Evolutionary conservation across 768 basidiomycete genomes (phyloP), one percentile per base, ranked within the genome.

Genomic region (Galerina marginata): DNA sequence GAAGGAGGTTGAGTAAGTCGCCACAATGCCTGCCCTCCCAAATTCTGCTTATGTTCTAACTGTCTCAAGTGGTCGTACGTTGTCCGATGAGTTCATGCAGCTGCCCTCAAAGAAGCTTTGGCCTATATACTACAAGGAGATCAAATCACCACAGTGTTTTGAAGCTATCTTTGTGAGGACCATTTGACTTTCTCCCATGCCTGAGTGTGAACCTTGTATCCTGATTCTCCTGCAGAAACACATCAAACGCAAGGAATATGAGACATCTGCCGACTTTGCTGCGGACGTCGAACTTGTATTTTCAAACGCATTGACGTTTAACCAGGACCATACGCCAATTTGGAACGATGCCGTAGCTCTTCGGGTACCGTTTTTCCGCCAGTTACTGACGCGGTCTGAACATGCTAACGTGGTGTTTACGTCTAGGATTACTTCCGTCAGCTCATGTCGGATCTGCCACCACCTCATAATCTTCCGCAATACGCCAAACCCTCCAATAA

Each of bases 221-320:
- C 29, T 42, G n/a, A 20, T 25, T 64, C 14, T 25, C 16, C 36
- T n/a, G 29, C 65, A 98, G 95, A 89, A 88, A 85, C 86, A 85
- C 50, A 78, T 96, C 63, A 89, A 92, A 69, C 85, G 85, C 58
- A 91, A 93, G 70, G 88, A 91, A 65, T 98, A 96, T 70, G 67
- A 71, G 20, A 83, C 80, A 2, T 76, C 84, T 5, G 78, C 82
- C 4, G 88, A 90, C 25, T 96, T 96, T 68, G 89, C 90, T 45
- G 85, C 85, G 9, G 96, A 98, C 60, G 90, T 96, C 12, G 93
- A 95, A 67, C 83, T 95, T 43, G 90, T 98, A 25, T 96, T 95
- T 75, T 84, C 86, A 6, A 98, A 98, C 71, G 96, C 95, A 9
- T 80, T 93, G 71, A 75, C 83, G 58, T 98, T 95, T 76, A 98